phyloP scores from a whole-genome alignment of 2,329 filamentous ascomycete species.

The Sporothrix dimorphospora region DNA sequence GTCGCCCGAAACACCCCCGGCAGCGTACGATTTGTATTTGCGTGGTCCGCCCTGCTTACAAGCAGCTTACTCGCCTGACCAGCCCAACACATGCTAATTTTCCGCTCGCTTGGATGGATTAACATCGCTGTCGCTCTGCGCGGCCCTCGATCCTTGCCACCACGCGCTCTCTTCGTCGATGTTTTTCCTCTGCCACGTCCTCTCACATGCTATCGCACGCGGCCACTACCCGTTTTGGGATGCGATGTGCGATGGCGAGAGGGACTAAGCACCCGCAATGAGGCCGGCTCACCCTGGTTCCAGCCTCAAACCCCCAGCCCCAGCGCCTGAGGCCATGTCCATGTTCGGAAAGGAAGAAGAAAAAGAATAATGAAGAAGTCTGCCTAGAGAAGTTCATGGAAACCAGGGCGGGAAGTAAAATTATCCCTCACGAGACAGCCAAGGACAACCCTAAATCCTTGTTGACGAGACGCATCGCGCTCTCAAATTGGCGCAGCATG shows the following conservation, averaged over 20 bases:
- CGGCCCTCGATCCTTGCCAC: neutral
- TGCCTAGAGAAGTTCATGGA: neutral
- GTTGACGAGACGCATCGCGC: neutral
- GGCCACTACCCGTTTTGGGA: neutral
- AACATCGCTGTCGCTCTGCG: constrained; percentile 17
- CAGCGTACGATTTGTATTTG: constrained; percentile 3
- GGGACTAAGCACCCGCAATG: neutral
- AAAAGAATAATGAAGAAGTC: neutral
- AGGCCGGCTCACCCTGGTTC: constrained; percentile 7
- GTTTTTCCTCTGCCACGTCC: neutral
- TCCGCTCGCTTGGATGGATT: constrained; percentile 16
- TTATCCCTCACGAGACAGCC: neutral
- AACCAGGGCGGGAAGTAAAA: neutral
- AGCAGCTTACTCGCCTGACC: neutral
- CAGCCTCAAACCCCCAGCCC: constrained; percentile 17
- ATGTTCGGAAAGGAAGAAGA: neutral
- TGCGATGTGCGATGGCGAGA: neutral
- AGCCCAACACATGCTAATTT: constrained; percentile 6
- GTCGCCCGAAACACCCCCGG: constrained; percentile 15
- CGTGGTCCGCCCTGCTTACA: neutral
- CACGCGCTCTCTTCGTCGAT: neutral
- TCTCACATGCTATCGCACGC: neutral
- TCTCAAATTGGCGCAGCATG: constrained; percentile 4
- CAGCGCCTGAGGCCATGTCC: neutral
- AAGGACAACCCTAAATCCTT: neutral